phyloP scores from a whole-genome alignment of 306 rosid species.

The Crataegus laevigata region DNA sequence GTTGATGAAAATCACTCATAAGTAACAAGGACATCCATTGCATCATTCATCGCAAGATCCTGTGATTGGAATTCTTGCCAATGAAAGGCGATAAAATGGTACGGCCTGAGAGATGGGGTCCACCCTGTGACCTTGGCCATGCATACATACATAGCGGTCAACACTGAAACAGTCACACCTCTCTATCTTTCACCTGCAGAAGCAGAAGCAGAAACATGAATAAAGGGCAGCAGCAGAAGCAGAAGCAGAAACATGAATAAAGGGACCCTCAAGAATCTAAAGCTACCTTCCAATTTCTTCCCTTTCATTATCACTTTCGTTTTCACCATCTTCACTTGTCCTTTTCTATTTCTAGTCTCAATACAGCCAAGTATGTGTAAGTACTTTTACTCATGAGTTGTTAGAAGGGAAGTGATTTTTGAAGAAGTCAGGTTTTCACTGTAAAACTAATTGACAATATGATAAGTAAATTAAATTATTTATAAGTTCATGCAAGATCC shows the following conservation, averaged over 20 bases:
- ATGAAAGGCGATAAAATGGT: constrained; percentile 12
- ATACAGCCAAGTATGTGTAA: not conserved
- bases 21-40: constrained; percentile 15
- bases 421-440: no score
- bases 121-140: constrained; percentile 1
- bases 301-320: constrained; percentile 7
- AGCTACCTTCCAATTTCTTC: constrained; percentile 4
- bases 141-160: constrained; percentile 20
- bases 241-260: constrained; percentile 5
- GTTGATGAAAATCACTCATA: not conserved
- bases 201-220: constrained; percentile 4
- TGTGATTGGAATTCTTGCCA: constrained; percentile 13
- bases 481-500: no score
- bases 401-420: no score
- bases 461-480: no score
- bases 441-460: no score
- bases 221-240: not conserved
- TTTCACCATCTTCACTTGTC: constrained; percentile 7
- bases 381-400: no score
- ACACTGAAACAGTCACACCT: constrained; percentile 23
- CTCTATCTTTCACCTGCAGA: not conserved
- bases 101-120: constrained; percentile 31
- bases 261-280: constrained; percentile 38
- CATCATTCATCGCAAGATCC: constrained; percentile 20
- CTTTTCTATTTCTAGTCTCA: constrained; percentile 3